These are phyloP conservation scores for Nannizzia gypsea DNA, from an alignment of 2,329 filamentous ascomycete genomes.

Conservation along the genomic window DNA sequence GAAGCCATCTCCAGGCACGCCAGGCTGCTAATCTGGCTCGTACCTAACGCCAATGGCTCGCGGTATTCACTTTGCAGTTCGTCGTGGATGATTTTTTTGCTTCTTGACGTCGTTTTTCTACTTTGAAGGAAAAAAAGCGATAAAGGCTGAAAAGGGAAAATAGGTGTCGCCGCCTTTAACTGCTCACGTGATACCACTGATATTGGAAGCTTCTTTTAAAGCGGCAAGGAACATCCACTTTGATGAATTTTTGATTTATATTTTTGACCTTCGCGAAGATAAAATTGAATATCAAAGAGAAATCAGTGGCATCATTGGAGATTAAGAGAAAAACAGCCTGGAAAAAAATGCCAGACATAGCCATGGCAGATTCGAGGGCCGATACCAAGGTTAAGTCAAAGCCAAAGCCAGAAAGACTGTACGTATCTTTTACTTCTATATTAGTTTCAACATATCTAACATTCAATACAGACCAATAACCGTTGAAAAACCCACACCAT, in stretches of 20 bases:
- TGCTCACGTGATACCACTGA: neutral
- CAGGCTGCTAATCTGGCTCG: neutral
- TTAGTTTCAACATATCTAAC: neutral
- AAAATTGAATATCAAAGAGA: neutral
- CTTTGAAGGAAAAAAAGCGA: neutral
- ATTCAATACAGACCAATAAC: conserved; percentile 40
- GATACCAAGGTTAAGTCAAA: conserved; percentile 16
- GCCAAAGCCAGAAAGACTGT: conserved; percentile 32
- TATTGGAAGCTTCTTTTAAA: neutral
- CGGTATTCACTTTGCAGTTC: neutral
- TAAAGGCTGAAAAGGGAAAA: neutral
- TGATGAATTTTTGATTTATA: neutral
- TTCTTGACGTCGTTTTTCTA: neutral
- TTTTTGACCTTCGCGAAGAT: neutral
- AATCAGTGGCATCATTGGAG: neutral
- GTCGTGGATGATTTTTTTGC: neutral
- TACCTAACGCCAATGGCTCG: conserved; percentile 1
- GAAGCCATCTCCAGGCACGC: conserved; percentile 38
- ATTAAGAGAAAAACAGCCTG: neutral
- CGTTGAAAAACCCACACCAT: conserved; percentile 73
- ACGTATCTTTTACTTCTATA: conserved; percentile 13
- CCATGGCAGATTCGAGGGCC: conserved; percentile 18
- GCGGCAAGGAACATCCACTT: neutral
- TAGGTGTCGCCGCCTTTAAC: neutral
- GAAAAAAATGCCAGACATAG: conserved; percentile 21